A percentile compares a stretch with the other conserved stretches of the same genome.
These are phyloP conservation scores for Stemphylium vesicarium DNA, from an alignment of 2,329 filamentous ascomycete species.

Conservation along the genomic window DNA sequence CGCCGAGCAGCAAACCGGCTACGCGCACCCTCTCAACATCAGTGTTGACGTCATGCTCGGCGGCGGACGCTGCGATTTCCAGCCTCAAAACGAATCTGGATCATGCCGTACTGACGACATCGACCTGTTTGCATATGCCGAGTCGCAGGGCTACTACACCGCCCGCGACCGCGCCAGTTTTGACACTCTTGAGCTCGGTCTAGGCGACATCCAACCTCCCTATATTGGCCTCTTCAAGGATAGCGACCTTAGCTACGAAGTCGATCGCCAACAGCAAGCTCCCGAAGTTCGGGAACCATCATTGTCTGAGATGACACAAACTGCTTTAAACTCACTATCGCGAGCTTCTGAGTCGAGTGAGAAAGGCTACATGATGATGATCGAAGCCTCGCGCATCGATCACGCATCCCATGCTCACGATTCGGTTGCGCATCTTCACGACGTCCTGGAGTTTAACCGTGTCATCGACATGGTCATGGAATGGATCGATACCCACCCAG, in stretches of 20 bases:
- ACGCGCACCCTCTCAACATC: conserved; percentile 49
- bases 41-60: conserved; percentile 51
- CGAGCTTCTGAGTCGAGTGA: conserved; percentile 39
- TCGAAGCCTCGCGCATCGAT: conserved; percentile 32
- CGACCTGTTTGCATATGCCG: conserved; percentile 47
- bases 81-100: conserved; percentile 44
- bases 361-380: conserved; percentile 53
- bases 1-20: conserved; percentile 51
- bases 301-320: conserved; percentile 50
- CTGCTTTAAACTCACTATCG: conserved; percentile 48
- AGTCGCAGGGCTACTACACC: conserved; percentile 45
- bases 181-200: conserved; percentile 38
- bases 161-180: conserved; percentile 48
- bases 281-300: conserved; percentile 47
- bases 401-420: conserved; percentile 37
- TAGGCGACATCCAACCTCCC: conserved; percentile 37
- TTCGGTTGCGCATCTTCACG: conserved; percentile 39
- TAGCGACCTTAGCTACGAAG: conserved; percentile 25
- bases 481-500: conserved; percentile 51
- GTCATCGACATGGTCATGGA: conserved; percentile 47
- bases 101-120: conserved; percentile 50
- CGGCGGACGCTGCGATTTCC: conserved; percentile 53
- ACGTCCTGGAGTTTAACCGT: conserved; percentile 51
- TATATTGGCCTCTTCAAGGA: conserved; percentile 52
- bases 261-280: conserved; percentile 47